Evolutionary conservation across 2,329 filamentous ascomycete genomes (phyloP), one percentile per base, ranked within the genome.

Genomic region (Epichloe gansuensis): DNA sequence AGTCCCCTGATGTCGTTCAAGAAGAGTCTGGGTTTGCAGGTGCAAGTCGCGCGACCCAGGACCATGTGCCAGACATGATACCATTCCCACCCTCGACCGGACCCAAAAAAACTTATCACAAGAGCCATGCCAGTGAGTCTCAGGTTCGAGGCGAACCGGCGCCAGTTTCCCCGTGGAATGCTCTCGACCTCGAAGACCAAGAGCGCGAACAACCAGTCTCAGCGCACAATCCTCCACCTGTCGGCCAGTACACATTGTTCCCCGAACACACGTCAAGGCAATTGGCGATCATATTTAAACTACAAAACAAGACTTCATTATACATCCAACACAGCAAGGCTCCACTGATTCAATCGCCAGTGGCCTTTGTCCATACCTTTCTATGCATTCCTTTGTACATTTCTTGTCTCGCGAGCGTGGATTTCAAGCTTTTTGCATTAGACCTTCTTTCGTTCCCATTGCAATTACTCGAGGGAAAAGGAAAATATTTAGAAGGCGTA

Each of bases 181-280:
- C 5, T 48, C 56, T 23, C 65, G 61, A 56, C 58, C 62, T 43
- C 62, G 67, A 42, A 66, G 73, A 35, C 64, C 67, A 17, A 69
- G 75, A 11, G 71, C 75, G 3, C 65, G 72, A 53, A 77, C 75
- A 8, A 69, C 73, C 13, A 76, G 73, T 55, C 59, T 74, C 35
- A 71, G 69, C 62, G 67, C 68, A 1, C 69, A 69, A 43, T 56
- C 65, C 71, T 8, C 69, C 71, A 5, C 73, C 72, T 9, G 66
- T 73, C n/a, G 72, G 70, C 21, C 73, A 73, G 56, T 77, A 74
- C 56, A 69, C 70, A 41, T 62, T 74, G 13, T 76, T 75, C 56
- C 73, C 17, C 65, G 66, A n/a, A 56, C 60, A 47, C 61, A 63
- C 37, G 55, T 62, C 43, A 68, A 67, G 57, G 59, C 57, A 9